Conservation (phyloP, 306 rosid species). For the Gillenia trifoliata region DNA sequence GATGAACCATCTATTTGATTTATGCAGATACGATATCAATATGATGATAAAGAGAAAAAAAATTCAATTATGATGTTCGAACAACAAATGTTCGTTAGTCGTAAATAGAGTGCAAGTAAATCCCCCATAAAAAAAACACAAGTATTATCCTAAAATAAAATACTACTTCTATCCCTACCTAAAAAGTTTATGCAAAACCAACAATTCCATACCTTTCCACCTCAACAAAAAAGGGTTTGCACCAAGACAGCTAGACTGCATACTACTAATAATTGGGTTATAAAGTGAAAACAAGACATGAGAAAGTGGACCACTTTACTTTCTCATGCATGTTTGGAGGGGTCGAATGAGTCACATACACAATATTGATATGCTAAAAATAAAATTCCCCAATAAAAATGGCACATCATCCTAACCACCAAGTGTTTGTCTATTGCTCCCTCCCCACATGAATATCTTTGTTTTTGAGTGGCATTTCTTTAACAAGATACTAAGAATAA, state of each 20-base stretch:
- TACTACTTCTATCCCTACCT: too few species aligned
- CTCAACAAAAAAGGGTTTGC: neutral
- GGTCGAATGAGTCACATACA: slow-evolving; percentile 12
- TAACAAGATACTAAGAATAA: slow-evolving; percentile 26
- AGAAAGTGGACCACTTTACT: slow-evolving; percentile 17
- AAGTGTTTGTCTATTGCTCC: slow-evolving; percentile 5
- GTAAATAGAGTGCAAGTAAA: too few species aligned
- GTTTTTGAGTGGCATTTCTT: slow-evolving; percentile 20
- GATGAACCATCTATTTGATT: too few species aligned
- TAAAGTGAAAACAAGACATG: slow-evolving; percentile 1
- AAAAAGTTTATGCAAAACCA: neutral
- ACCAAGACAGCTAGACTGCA: slow-evolving; percentile 10
- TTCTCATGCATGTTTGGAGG: slow-evolving; percentile 20
- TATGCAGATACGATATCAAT: too few species aligned
- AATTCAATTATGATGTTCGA: too few species aligned
- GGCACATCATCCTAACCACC: neutral
- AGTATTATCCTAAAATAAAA: too few species aligned
- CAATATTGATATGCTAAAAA: neutral
- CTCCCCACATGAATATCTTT: slow-evolving; percentile 34
- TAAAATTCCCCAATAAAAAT: slow-evolving; percentile 15
- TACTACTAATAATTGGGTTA: slow-evolving; percentile 5
- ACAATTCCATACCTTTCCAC: neutral
- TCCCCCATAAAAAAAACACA: too few species aligned
- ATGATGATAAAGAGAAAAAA: too few species aligned
- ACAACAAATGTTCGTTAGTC: too few species aligned